Evolutionary conservation across 768 basidiomycete species (phyloP).

Genomic region (Butyriboletus loyo): DNA sequence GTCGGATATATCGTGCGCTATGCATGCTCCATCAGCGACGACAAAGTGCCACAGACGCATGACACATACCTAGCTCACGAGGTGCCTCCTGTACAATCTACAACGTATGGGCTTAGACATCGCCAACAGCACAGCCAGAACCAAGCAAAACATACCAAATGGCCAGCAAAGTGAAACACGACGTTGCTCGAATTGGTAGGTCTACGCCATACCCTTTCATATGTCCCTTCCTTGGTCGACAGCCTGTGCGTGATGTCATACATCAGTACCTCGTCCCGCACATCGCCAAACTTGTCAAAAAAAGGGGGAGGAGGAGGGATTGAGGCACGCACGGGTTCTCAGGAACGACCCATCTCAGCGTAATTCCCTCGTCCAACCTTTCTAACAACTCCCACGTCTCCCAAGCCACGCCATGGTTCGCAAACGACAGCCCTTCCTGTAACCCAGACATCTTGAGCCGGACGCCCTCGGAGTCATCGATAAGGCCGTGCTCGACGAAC

Average conservation of each 20-base stretch:
- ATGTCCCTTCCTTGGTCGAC: conserved; percentile 6
- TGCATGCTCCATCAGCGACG: not conserved
- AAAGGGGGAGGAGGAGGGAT: too few species aligned
- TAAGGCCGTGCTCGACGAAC: conserved; percentile 60
- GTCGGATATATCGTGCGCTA: conserved; percentile 26
- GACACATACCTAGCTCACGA: conserved; percentile 26
- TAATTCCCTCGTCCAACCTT: conserved; percentile 24
- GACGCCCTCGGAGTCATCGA: conserved; percentile 34
- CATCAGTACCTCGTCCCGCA: not conserved
- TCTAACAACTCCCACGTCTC: conserved; percentile 31
- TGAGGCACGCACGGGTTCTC: conserved; percentile 10
- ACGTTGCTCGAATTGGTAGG: conserved; percentile 29
- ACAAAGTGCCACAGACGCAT: not conserved
- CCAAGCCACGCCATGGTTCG: conserved; percentile 34
- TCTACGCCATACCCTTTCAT: conserved; percentile 29
- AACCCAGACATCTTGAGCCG: conserved; percentile 64
- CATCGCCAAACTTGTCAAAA: not conserved
- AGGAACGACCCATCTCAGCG: conserved; percentile 31
- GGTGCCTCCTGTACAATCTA: conserved; percentile 32
- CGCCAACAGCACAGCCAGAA: not conserved
- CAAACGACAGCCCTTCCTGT: conserved; percentile 63
- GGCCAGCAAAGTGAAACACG: conserved; percentile 25
- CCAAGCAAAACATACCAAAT: conserved; percentile 23
- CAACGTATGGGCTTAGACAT: not conserved
- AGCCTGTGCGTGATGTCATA: conserved; percentile 9